phyloP scores from a whole-genome alignment of 2,329 filamentous ascomycete genomes.

The Karstenula rhodostoma region DNA sequence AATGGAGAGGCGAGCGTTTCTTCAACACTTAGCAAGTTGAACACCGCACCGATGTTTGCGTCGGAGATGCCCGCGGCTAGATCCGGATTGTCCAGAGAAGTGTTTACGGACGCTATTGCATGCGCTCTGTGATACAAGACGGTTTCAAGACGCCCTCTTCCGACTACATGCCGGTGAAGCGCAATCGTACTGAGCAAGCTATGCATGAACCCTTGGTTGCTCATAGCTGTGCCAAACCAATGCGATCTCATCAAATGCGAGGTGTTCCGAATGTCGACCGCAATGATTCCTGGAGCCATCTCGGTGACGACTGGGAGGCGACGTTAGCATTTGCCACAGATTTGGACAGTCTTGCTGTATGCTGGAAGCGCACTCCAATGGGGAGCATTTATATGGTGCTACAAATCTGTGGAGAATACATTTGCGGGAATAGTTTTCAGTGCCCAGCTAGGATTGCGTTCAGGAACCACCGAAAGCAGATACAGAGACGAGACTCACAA shows the following conservation, averaged over 20 bases:
- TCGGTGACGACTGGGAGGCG: conserved; percentile 38
- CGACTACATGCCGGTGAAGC: conserved; percentile 44
- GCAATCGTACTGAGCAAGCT: conserved; percentile 48
- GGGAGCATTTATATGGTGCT: too few relatives aligned
- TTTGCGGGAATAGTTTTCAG: too few relatives aligned
- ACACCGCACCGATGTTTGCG: conserved; percentile 49
- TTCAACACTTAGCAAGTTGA: conserved; percentile 48
- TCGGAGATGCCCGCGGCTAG: conserved; percentile 40
- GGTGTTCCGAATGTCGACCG: conserved; percentile 45
- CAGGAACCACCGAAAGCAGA: too few relatives aligned
- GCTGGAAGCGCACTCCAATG: background rate
- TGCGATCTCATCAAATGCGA: conserved; percentile 47
- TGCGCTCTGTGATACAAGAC: conserved; percentile 45
- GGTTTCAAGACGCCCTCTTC: conserved; percentile 39
- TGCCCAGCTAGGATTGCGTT: too few relatives aligned
- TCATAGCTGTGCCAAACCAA: conserved; percentile 48
- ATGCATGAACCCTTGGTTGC: conserved; percentile 49
- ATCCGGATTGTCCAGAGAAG: conserved; percentile 39
- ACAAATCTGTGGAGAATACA: too few relatives aligned
- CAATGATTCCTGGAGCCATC: conserved; percentile 48
- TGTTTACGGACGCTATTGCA: conserved; percentile 46
- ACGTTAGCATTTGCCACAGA: conserved; percentile 28
- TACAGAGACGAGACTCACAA: conserved; percentile 41
- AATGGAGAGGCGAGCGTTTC: conserved; percentile 39
- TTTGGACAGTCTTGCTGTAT: background rate